Percentiles rank a stretch among this genome's conserved stretches.
These are phyloP conservation scores for Serendipita sp. DNA, from an alignment of 768 basidiomycete species.

Conservation along the genomic window DNA sequence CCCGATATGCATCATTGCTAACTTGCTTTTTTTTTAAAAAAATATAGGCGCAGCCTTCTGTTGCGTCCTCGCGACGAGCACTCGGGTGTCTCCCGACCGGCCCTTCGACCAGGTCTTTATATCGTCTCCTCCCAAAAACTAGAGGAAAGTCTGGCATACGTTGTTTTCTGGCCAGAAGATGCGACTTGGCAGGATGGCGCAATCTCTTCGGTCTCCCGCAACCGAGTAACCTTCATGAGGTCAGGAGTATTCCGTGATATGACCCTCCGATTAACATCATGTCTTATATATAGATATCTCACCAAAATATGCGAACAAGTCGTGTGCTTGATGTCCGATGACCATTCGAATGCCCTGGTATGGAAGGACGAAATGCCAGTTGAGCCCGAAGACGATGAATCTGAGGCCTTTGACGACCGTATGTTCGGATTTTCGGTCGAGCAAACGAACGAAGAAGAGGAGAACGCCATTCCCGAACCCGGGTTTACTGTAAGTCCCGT, in stretches of 20 bases:
- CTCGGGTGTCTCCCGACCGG: constrained; percentile 13
- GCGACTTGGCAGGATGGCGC: constrained; percentile 40
- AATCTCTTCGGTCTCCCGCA: constrained; percentile 27
- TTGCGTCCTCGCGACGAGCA: constrained; percentile 14
- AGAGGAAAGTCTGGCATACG: constrained; percentile 20
- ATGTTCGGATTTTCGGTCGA: neutral
- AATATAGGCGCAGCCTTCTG: neutral
- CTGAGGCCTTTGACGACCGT: neutral
- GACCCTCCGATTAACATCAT: neutral
- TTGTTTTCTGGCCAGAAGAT: constrained; percentile 47
- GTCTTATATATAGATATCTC: constrained; percentile 30
- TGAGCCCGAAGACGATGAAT: constrained; percentile 15
- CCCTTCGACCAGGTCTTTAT: constrained; percentile 36
- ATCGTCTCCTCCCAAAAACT: constrained; percentile 14
- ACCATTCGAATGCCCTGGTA: constrained; percentile 29
- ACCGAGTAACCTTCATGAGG: constrained; percentile 48
- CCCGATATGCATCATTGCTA: neutral
- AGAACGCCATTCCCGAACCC: neutral
- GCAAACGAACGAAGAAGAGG: neutral
- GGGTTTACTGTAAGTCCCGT: neutral
- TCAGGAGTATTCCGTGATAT: constrained; percentile 12
- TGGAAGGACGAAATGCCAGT: constrained; percentile 21
- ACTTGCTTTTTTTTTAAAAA: neutral
- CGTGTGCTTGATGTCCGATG: constrained; percentile 31
- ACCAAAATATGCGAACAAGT: constrained; percentile 43